Evolutionary conservation across 495 filamentous ascomycete genomes (phyloP).

Genomic region (Podospora bellae-mahoneyi): DNA sequence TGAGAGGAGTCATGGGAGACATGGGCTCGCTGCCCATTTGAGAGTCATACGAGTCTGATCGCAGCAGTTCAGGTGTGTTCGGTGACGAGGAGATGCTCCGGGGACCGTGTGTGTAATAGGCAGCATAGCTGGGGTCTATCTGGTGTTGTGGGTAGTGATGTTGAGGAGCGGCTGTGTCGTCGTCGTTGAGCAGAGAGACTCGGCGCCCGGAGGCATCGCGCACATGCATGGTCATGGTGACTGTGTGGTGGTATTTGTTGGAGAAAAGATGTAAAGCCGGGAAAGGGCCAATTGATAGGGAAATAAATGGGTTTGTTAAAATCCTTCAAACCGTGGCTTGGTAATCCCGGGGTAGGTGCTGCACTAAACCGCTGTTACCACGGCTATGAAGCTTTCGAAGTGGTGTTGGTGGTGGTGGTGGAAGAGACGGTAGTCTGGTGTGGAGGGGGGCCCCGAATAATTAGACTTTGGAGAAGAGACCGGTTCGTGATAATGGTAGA

Average conservation of each 20-base stretch:
- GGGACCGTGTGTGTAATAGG: constrained; percentile 15
- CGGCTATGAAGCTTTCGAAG: neutral
- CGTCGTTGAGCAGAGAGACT: constrained; percentile 55
- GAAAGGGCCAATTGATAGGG: constrained; percentile 1
- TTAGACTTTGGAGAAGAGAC: no score
- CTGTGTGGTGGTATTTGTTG: neutral
- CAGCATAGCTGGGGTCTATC: constrained; percentile 10
- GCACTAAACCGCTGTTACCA: neutral
- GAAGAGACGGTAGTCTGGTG: neutral
- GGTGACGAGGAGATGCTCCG: constrained; percentile 39
- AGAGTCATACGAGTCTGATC: constrained; percentile 55
- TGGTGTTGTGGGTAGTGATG: constrained; percentile 15
- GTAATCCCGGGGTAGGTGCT: neutral
- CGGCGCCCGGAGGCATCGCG: constrained; percentile 48
- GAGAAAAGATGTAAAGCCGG: neutral
- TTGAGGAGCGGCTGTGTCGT: constrained; percentile 24
- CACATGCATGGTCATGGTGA: constrained; percentile 43
- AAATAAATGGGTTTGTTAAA: neutral
- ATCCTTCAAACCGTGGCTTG: neutral
- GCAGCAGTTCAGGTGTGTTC: constrained; percentile 48
- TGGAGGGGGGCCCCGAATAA: no score
- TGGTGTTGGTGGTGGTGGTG: no score
- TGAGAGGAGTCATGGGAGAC: constrained; percentile 47
- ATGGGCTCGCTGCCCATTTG: constrained; percentile 46
- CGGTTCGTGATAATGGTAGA: neutral